A percentile compares a stretch with the other conserved stretches of the same genome.
Evolutionary conservation across 2,329 filamentous ascomycete species (phyloP).

Genomic region (Fusarium haematococcum): DNA sequence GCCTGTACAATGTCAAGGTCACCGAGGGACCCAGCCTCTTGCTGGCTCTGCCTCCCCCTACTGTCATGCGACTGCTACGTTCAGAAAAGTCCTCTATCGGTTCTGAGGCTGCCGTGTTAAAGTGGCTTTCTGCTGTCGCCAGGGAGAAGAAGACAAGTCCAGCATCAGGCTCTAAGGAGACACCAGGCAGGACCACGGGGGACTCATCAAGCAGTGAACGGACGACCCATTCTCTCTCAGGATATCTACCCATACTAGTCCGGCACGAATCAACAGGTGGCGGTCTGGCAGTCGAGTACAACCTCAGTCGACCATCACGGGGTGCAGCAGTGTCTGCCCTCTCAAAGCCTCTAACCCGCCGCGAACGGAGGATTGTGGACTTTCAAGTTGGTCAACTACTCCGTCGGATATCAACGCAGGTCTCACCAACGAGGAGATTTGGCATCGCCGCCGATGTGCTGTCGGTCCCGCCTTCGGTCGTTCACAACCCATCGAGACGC

Average conservation of each 20-base stretch:
- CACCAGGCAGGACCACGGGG: not conserved
- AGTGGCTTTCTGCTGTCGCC: constrained; percentile 54
- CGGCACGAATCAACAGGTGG: constrained; percentile 49
- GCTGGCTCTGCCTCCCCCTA: constrained; percentile 57
- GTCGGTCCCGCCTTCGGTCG: constrained; percentile 34
- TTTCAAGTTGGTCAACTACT: constrained; percentile 61
- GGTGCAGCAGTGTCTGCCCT: constrained; percentile 56
- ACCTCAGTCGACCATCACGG: constrained; percentile 53
- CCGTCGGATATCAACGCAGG: constrained; percentile 56
- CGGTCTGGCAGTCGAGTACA: constrained; percentile 54
- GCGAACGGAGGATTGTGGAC: constrained; percentile 55
- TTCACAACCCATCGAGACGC: constrained; percentile 25
- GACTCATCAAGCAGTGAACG: not conserved
- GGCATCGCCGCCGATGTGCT: constrained; percentile 51
- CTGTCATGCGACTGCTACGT: constrained; percentile 59
- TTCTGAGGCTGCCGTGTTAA: constrained; percentile 59
- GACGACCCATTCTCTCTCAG: constrained; percentile 37
- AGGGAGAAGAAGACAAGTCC: constrained; percentile 24
- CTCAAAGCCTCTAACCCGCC: constrained; percentile 45
- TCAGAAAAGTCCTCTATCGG: constrained; percentile 58
- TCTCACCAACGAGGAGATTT: constrained; percentile 61
- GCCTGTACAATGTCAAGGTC: constrained; percentile 57
- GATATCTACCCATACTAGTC: constrained; percentile 56
- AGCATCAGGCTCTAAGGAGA: constrained; percentile 6
- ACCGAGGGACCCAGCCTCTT: constrained; percentile 56